Percentiles rank a stretch among this genome's conserved stretches.
These are phyloP conservation scores for Cryomyces minteri DNA, from an alignment of 495 filamentous ascomycete species.

Conservation along the genomic window DNA sequence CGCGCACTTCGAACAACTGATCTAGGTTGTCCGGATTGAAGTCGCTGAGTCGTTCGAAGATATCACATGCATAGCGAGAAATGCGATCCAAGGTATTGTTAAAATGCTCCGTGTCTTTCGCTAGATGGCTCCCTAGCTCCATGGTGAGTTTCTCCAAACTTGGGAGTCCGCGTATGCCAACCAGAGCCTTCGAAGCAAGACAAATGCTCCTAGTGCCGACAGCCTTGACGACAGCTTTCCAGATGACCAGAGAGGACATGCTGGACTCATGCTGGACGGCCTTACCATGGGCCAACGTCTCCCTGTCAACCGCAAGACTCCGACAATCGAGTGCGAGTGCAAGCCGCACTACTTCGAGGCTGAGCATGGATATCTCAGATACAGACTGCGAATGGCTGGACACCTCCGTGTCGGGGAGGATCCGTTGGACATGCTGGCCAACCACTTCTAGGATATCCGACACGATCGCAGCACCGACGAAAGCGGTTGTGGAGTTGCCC, in stretches of 20 bases:
- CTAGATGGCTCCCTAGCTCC: conserved; percentile 27
- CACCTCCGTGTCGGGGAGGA: not conserved
- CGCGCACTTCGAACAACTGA: conserved; percentile 40
- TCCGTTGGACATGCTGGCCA: conserved; percentile 22
- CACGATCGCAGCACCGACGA: conserved; percentile 29
- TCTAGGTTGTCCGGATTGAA: conserved; percentile 47
- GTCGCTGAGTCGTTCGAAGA: conserved; percentile 58
- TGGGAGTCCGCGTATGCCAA: conserved; percentile 47
- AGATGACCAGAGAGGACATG: conserved; percentile 47
- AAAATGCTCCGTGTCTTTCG: conserved; percentile 42
- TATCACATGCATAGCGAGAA: conserved; percentile 45
- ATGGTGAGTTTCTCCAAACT: conserved; percentile 52
- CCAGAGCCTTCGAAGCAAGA: conserved; percentile 51
- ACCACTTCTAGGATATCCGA: conserved; percentile 32
- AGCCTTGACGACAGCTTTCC: conserved; percentile 55
- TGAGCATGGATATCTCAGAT: conserved; percentile 13
- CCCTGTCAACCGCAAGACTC: conserved; percentile 51
- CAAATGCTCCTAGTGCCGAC: conserved; percentile 42
- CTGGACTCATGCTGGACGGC: conserved; percentile 48
- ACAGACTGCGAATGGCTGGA: not conserved
- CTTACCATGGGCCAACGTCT: conserved; percentile 36
- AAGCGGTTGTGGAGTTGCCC: conserved; percentile 26
- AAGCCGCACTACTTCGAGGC: conserved; percentile 45
- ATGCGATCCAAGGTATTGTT: conserved; percentile 55
- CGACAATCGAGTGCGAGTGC: conserved; percentile 60